phyloP scores from a whole-genome alignment of 108 stramenopile genomes.

The Pelagomonas calceolata region DNA sequence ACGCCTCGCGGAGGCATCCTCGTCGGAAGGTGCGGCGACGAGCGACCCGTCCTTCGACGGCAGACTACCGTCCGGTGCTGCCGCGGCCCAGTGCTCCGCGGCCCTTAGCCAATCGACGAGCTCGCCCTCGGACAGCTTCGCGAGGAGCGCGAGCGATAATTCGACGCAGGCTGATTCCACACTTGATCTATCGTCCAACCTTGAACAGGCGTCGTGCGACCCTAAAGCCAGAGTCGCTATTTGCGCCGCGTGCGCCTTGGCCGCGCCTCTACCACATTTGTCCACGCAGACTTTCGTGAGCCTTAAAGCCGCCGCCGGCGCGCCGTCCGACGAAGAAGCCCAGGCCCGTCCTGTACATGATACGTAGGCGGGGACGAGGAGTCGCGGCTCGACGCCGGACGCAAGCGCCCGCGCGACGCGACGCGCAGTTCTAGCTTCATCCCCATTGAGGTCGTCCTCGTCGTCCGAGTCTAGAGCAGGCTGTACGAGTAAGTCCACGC shows the following conservation, averaged over 20 bases:
- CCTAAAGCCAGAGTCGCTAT: neutral
- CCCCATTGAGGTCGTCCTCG: too few species aligned
- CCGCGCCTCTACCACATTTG: neutral
- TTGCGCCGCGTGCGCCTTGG: neutral
- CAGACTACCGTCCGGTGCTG: neutral
- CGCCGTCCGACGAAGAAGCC: neutral
- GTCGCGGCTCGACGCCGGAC: neutral
- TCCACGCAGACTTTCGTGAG: neutral
- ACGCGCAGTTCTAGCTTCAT: neutral
- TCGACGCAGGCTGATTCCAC: neutral
- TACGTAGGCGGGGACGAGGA: neutral
- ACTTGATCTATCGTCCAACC: neutral
- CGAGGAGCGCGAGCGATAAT: neutral
- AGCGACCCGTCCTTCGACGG: neutral
- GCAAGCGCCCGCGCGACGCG: neutral
- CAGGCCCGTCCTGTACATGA: neutral
- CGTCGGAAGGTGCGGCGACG: neutral
- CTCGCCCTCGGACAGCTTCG: neutral
- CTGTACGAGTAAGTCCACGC: too few species aligned
- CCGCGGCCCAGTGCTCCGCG: neutral
- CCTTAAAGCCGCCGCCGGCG: neutral
- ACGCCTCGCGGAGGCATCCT: neutral
- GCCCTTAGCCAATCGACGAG: neutral
- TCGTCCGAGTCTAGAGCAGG: too few species aligned
- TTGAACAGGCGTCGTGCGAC: neutral